These are phyloP conservation scores for Knoxia roxburghii DNA, from an alignment of 257 asterid genomes.

Conservation along the genomic window DNA sequence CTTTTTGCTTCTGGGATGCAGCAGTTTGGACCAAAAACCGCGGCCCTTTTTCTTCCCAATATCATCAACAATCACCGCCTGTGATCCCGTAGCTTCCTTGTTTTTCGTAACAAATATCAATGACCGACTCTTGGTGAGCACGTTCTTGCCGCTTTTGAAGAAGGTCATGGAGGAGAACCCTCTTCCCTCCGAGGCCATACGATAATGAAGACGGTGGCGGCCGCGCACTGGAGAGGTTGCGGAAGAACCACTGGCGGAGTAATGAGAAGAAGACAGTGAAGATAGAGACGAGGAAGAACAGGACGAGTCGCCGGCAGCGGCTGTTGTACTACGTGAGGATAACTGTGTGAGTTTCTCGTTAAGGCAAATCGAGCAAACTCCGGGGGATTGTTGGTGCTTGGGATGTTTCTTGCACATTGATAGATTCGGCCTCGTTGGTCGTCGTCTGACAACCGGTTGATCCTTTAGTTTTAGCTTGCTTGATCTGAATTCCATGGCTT, in stretches of 20 bases:
- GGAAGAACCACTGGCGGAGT: constrained; percentile 44
- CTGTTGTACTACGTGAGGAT: constrained; percentile 13
- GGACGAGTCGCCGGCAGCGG: background rate
- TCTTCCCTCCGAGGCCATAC: constrained; percentile 1
- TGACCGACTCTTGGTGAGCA: constrained; percentile 57
- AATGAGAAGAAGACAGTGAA: constrained; percentile 40
- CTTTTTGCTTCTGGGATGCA: constrained; percentile 27
- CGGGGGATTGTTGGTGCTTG: constrained; percentile 60
- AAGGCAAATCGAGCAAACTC: constrained; percentile 69
- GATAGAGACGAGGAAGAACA: constrained; percentile 42
- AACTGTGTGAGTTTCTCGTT: constrained; percentile 44
- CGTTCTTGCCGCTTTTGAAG: constrained; percentile 15
- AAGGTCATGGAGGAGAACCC: constrained; percentile 24
- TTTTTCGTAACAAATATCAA: constrained; percentile 37
- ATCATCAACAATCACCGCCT: constrained; percentile 7
- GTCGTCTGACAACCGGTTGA: constrained; percentile 13
- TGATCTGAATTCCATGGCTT: constrained; percentile 31
- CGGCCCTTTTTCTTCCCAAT: constrained; percentile 28
- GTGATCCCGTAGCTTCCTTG: constrained; percentile 8
- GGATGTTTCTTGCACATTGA: constrained; percentile 57
- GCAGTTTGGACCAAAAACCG: constrained; percentile 64
- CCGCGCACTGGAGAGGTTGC: constrained; percentile 41
- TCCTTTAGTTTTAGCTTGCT: constrained; percentile 20
- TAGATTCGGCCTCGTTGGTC: constrained; percentile 23
- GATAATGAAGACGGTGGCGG: constrained; percentile 11